phyloP scores from a whole-genome alignment of 179 eudicot species.

The Carnegiea gigantea region DNA sequence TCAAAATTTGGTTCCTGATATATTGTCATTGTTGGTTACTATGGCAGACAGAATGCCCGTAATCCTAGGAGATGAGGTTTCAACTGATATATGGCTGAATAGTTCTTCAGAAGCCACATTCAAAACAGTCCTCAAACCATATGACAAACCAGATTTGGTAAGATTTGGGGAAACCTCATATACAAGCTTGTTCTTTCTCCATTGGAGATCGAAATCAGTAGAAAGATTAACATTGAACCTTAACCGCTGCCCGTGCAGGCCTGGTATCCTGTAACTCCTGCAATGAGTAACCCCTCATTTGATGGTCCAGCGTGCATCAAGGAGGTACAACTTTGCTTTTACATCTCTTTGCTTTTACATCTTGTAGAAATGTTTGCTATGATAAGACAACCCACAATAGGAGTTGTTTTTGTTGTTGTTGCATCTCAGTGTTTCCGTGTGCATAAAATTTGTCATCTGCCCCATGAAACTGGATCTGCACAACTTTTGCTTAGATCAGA shows the following conservation, averaged over 20 bases:
- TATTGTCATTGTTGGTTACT: background rate
- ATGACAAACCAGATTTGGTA: constrained; percentile 75
- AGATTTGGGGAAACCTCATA: background rate
- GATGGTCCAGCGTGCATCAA: constrained; percentile 86
- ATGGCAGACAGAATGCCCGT: constrained; percentile 91
- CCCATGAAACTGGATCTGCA: background rate
- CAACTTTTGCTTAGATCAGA: no score
- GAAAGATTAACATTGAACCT: background rate
- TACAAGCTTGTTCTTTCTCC: background rate
- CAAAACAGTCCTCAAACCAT: constrained; percentile 59
- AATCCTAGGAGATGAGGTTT: constrained; percentile 60
- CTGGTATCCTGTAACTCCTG: constrained; percentile 83
- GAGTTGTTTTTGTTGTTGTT: no score
- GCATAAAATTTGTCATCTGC: background rate
- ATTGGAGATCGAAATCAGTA: no score
- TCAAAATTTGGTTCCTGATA: background rate
- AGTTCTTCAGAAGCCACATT: constrained; percentile 59
- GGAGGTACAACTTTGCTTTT: constrained; percentile 45
- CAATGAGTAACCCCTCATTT: constrained; percentile 75
- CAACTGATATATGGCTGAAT: constrained; percentile 65
- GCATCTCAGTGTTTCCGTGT: no score
- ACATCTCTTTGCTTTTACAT: constrained; percentile 3
- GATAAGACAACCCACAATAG: no score
- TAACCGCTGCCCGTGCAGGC: constrained; percentile 28
- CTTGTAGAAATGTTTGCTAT: no score